phyloP scores from a whole-genome alignment of 2,329 filamentous ascomycete species.

The Corynespora cassiicola region DNA sequence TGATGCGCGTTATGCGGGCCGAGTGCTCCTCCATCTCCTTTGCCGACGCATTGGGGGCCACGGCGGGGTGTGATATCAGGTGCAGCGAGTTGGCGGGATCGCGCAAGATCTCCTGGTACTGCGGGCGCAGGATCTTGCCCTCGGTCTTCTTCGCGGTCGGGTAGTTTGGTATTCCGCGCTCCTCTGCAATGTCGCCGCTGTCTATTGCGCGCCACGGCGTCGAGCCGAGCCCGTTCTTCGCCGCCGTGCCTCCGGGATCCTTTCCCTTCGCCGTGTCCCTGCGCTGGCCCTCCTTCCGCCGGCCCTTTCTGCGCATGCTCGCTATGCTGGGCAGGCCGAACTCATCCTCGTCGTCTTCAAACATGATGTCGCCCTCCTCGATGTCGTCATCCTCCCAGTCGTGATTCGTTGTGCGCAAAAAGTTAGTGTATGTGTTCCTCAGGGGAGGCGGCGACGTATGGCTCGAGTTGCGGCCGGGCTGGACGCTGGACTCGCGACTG shows the following conservation, averaged over 20 bases:
- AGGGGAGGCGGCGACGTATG: constrained; percentile 65
- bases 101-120: constrained; percentile 92
- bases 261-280: constrained; percentile 51
- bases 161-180: constrained; percentile 81
- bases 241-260: constrained; percentile 48
- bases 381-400: constrained; percentile 79
- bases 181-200: constrained; percentile 93
- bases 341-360: constrained; percentile 91
- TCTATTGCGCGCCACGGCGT: constrained; percentile 68
- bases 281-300: constrained; percentile 56
- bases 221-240: constrained; percentile 25
- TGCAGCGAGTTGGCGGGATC: constrained; percentile 93
- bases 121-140: constrained; percentile 92
- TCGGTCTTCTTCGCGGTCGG: constrained; percentile 88
- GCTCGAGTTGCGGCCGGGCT: constrained; percentile 60
- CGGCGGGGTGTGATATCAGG: constrained; percentile 84
- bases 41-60: constrained; percentile 73
- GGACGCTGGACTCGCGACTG: constrained; percentile 64
- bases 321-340: constrained; percentile 93
- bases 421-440: constrained; percentile 78
- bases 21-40: constrained; percentile 89
- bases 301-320: constrained; percentile 80
- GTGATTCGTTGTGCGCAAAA: constrained; percentile 80
- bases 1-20: constrained; percentile 89
- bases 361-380: constrained; percentile 73